These are phyloP conservation scores for Ophiostoma quercus DNA, from an alignment of 2,329 filamentous ascomycete genomes.

Conservation along the genomic window DNA sequence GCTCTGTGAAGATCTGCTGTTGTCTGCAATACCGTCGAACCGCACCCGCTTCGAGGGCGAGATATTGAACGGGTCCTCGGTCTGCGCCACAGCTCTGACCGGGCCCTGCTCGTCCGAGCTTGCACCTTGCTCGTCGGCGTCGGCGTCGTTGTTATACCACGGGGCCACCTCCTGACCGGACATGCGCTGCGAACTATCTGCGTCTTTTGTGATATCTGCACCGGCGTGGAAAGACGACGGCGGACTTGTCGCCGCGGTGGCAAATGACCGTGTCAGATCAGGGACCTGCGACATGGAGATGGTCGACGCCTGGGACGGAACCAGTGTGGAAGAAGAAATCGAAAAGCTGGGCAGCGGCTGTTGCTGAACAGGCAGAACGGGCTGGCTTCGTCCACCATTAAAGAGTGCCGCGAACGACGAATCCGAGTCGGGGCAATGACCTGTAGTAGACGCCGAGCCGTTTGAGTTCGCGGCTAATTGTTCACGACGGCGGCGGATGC, in stretches of 20 bases:
- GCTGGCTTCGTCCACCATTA: not conserved
- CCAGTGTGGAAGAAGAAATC: not conserved
- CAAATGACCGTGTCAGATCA: not conserved
- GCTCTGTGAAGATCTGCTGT: no score
- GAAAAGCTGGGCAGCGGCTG: constrained; percentile 2
- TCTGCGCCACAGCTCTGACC: not conserved
- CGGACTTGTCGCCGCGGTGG: not conserved
- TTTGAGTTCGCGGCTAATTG: constrained; percentile 19
- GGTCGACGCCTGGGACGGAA: not conserved
- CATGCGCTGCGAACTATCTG: not conserved
- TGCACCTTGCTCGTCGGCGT: not conserved
- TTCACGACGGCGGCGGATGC: not conserved
- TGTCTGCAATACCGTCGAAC: not conserved
- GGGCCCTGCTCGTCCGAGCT: constrained; percentile 1
- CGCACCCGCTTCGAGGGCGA: not conserved
- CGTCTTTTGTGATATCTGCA: not conserved
- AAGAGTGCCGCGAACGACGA: constrained; percentile 16
- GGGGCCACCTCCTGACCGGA: no score
- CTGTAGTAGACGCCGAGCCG: not conserved
- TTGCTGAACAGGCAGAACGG: not conserved
- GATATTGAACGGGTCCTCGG: not conserved
- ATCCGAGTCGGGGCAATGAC: not conserved
- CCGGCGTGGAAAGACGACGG: not conserved
- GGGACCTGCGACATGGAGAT: not conserved
- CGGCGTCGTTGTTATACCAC: not conserved